Conservation (phyloP, 495 filamentous ascomycete species). For the Penicillium malachiteum region DNA sequence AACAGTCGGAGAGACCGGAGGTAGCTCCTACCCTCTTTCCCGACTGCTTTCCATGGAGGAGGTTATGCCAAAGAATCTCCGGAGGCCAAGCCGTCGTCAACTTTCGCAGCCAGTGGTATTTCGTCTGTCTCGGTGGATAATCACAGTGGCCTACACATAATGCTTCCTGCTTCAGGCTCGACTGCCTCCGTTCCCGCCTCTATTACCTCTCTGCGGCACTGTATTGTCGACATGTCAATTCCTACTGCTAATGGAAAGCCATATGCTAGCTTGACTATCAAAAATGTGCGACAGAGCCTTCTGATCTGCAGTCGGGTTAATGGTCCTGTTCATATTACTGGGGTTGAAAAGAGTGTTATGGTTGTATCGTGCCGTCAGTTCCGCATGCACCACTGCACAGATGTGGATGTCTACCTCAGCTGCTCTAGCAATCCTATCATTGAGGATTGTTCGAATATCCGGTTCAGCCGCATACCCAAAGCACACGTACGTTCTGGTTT, state of each 20-base stretch:
- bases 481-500: conserved; percentile 56
- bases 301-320: conserved; percentile 74
- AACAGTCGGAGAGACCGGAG: conserved; percentile 34
- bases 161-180: conserved; percentile 67
- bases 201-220: conserved; percentile 66
- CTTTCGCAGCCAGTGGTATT: conserved; percentile 33
- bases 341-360: conserved; percentile 67
- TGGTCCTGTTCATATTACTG: conserved; percentile 80
- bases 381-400: conserved; percentile 80
- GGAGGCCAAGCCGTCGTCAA: conserved; percentile 16
- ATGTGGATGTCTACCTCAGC: conserved; percentile 79
- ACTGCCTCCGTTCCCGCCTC: conserved; percentile 68
- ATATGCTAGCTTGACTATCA: conserved; percentile 73
- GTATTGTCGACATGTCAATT: conserved; percentile 76
- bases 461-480: conserved; percentile 73
- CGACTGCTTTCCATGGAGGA: conserved; percentile 17
- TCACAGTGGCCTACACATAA: conserved; percentile 61
- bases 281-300: conserved; percentile 64
- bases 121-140: conserved; percentile 63
- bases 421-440: conserved; percentile 87
- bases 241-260: conserved; percentile 60
- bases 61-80: conserved; percentile 11
- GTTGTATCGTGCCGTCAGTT: conserved; percentile 79
- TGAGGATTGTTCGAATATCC: conserved; percentile 76
- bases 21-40: conserved; percentile 40